Conservation (phyloP, 1,284 basidiomycete genomes). For the Irpex sp. region DNA sequence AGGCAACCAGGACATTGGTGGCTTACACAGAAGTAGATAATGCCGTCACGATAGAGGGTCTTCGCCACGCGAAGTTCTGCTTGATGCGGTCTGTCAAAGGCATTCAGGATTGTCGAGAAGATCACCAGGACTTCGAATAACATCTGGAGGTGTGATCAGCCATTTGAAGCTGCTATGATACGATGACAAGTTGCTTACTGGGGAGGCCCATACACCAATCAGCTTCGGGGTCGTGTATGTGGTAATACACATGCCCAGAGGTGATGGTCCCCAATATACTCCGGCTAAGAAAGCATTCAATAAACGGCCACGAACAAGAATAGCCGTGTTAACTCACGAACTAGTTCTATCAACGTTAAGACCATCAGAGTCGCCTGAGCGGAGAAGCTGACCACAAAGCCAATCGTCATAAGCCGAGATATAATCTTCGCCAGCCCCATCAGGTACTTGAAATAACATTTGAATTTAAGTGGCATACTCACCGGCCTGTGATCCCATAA, state of each 20-base stretch:
- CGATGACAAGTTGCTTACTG: constrained; percentile 16
- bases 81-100: constrained; percentile 26
- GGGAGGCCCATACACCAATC: constrained; percentile 26
- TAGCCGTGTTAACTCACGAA: constrained; percentile 2
- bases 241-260: constrained; percentile 22
- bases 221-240: constrained; percentile 17
- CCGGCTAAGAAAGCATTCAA: constrained; percentile 13
- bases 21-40: constrained; percentile 27
- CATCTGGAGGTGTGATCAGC: constrained; percentile 16
- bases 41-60: constrained; percentile 26
- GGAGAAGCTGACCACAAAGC: constrained; percentile 23
- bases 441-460: neutral
- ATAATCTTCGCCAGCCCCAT: constrained; percentile 16
- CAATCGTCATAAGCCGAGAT: constrained; percentile 22
- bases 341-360: constrained; percentile 15
- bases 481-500: constrained; percentile 29
- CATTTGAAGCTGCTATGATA: neutral
- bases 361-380: constrained; percentile 24
- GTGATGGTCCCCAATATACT: constrained; percentile 11
- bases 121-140: constrained; percentile 28
- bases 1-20: neutral
- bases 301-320: neutral
- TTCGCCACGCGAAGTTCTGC: constrained; percentile 21
- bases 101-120: constrained; percentile 24
- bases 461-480: constrained; percentile 3